These are phyloP conservation scores for Przewalskia tangutica DNA, from an alignment of 257 asterid genomes.

Conservation along the genomic window DNA sequence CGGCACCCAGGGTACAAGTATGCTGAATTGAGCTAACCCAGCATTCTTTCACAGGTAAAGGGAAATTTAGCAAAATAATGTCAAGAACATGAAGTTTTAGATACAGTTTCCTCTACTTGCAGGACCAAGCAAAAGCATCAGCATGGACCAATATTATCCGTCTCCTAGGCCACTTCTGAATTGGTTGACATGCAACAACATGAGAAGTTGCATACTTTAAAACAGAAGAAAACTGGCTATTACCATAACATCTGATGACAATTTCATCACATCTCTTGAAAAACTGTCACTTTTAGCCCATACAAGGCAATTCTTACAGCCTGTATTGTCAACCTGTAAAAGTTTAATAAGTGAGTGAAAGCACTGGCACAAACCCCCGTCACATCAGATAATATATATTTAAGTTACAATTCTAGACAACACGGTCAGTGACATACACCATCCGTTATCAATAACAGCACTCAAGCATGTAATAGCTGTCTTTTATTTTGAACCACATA, in stretches of 20 bases:
- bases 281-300: constrained; percentile 97
- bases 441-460: neutral
- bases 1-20: neutral
- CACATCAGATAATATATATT: neutral
- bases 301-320: constrained; percentile 67
- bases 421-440: neutral
- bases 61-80: neutral
- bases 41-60: neutral
- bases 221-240: constrained; percentile 5
- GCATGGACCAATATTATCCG: neutral
- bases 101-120: neutral
- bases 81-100: neutral
- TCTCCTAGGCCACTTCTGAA: neutral
- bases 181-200: neutral
- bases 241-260: constrained; percentile 56
- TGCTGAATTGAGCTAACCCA: neutral
- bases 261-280: constrained; percentile 60
- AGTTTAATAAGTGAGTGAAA: neutral
- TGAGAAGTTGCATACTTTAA: neutral
- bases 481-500: neutral
- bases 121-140: neutral
- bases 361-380: neutral
- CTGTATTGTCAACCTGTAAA: constrained; percentile 55
- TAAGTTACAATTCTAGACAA: neutral
- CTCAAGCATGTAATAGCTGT: neutral